Evolutionary conservation across 2,329 filamentous ascomycete genomes (phyloP), one percentile per base, ranked within the genome.

Genomic region (Scleromitrula shiraiana): DNA sequence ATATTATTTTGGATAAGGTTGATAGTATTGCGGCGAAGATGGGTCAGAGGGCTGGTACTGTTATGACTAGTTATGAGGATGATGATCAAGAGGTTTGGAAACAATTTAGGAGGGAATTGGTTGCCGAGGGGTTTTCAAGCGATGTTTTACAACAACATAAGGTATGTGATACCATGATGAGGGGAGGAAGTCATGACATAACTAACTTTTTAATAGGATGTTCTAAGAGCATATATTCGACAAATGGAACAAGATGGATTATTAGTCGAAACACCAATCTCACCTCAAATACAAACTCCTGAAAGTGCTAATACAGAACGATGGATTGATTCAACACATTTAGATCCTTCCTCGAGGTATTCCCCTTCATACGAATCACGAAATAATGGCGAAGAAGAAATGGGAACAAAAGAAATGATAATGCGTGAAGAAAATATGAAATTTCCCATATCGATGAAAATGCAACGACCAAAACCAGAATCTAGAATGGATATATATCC

Each of bases 211-310:
- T 37, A 20, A 2, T 14, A 82, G 78, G 75, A 80, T 54, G 68
- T 80, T 8, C 64, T 81, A 20, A 70, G 76, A 52, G 76, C 78
- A 17, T 81, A 82, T 57, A 79, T 82, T 35, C 74, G 75, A 29
- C 74, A 78, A 57, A 70, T 82, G 52, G 74, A 79, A 53, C 70
- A 75, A 33, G 67, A 75, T 46, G 74, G 76, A 1, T 66, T 80
- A 8, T 67, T 80, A n/a, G 72, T 74, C 53, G 66, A 68, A 29
- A 65, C 68, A 44, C 64, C 63, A 46, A 58, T 59, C 39, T 59
- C 59, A n/a, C 52, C 50, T 22, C 54, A 57, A 52, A 50, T 58
- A 43, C 40, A 62, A 61, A 56, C 45, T 59, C 65, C 50, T 8
- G 19, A 44, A 20, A 53, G 41, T 19, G 33, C 54, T n/a, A 50